phyloP scores from a whole-genome alignment of 1,284 basidiomycete species.

The Xanthoconium separans region DNA sequence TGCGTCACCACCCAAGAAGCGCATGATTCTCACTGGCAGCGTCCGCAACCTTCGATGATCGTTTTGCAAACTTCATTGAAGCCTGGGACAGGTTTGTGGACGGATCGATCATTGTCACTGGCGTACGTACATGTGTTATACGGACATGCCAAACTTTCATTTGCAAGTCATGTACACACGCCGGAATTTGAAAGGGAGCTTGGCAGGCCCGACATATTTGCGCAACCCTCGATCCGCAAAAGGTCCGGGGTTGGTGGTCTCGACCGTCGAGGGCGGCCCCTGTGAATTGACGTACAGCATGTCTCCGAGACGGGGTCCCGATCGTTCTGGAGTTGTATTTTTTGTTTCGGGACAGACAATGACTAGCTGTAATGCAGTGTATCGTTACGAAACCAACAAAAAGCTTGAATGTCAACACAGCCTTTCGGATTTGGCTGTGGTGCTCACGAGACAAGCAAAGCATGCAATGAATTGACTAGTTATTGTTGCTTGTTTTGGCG shows the following conservation, averaged over 20 bases:
- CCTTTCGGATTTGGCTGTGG: too few species aligned
- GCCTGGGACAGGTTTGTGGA: too few species aligned
- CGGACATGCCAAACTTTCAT: too few species aligned
- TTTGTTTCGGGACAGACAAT: neutral
- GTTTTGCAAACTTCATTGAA: too few species aligned
- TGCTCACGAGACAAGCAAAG: neutral
- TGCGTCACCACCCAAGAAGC: neutral
- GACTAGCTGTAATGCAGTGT: neutral
- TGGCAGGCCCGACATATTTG: neutral
- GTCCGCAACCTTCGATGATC: neutral
- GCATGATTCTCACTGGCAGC: neutral
- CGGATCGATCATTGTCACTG: too few species aligned
- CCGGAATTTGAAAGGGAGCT: neutral
- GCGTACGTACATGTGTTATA: neutral
- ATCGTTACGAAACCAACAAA: neutral
- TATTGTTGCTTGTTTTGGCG: neutral
- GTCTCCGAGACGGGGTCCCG: neutral
- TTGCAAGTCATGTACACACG: neutral
- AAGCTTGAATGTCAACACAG: neutral
- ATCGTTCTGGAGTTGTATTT: neutral
- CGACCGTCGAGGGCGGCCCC: slow-evolving; percentile 1
- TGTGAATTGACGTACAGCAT: neutral
- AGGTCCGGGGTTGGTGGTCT: slow-evolving; percentile 13
- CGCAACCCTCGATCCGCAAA: slow-evolving; percentile 17
- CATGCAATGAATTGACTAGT: neutral